Percentiles rank a stretch among this genome's conserved stretches.
phyloP scores from a whole-genome alignment of 306 rosid genomes.

The Myrica gale region DNA sequence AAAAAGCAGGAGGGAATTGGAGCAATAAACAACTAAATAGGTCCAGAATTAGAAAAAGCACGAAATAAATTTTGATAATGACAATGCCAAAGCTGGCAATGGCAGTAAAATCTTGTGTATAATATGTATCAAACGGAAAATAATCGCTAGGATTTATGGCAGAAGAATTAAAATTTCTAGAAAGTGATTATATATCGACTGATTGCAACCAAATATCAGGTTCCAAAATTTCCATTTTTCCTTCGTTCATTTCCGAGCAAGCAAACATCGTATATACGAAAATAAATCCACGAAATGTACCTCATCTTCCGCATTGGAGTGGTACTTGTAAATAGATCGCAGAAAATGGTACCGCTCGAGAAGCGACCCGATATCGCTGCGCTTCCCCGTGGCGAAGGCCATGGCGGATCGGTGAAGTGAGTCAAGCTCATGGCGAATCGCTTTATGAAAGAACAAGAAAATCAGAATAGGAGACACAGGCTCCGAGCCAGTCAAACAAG shows the following conservation, averaged over 20 bases:
- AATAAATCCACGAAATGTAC: conserved; percentile 39
- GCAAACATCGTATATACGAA: conserved; percentile 6
- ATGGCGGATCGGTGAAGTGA: conserved; percentile 74
- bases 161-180: not conserved
- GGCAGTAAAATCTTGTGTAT: not conserved
- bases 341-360: conserved; percentile 75
- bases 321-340: conserved; percentile 82
- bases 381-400: conserved; percentile 79
- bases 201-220: not conserved
- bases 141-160: too few relatives aligned
- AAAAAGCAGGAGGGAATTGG: too few relatives aligned
- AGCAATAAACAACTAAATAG: not conserved
- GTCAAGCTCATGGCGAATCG: conserved; percentile 91
- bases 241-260: conserved; percentile 13
- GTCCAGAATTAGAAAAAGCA: not conserved
- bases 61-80: not conserved
- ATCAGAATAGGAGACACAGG: conserved; percentile 79
- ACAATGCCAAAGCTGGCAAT: too few relatives aligned
- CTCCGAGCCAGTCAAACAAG: conserved; percentile 47
- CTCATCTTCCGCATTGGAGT: conserved; percentile 99
- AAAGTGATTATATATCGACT: not conserved
- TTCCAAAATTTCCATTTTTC: not conserved
- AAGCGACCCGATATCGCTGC: conserved; percentile 67
- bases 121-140: not conserved
- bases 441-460: conserved; percentile 82